Conservation (phyloP, 805 yeast genomes). For the Metschnikowia koreensis region DNA sequence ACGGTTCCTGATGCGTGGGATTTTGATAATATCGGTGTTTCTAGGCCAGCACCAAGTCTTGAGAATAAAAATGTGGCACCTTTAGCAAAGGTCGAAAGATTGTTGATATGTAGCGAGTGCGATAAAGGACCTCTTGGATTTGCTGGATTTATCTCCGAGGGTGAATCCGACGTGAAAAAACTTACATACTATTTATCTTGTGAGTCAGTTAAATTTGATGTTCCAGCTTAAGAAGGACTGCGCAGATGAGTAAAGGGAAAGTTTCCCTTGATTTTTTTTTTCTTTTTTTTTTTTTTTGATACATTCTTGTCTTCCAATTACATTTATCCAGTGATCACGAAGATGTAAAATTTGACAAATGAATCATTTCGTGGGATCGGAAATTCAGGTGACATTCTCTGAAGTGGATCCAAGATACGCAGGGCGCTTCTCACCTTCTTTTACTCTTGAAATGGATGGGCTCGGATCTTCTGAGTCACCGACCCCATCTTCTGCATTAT, state of each 20-base stretch:
- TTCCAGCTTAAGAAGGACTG: not conserved
- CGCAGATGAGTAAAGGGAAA: too few relatives aligned
- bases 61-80: conserved; percentile 18
- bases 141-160: conserved; percentile 42
- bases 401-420: too few relatives aligned
- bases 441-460: too few relatives aligned
- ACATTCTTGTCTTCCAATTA: not conserved
- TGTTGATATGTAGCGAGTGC: conserved; percentile 71
- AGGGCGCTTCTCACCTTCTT: too few relatives aligned
- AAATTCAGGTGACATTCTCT: too few relatives aligned
- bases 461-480: too few relatives aligned
- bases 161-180: conserved; percentile 33
- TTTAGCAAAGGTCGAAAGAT: conserved; percentile 44
- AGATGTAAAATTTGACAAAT: too few relatives aligned
- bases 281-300: too few relatives aligned
- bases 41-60: conserved; percentile 39
- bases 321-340: too few relatives aligned
- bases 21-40: conserved; percentile 77
- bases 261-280: too few relatives aligned
- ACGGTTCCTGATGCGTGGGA: conserved; percentile 66
- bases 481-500: too few relatives aligned
- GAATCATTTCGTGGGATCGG: too few relatives aligned
- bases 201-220: conserved; percentile 44
- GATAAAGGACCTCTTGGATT: conserved; percentile 77
- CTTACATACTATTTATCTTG: conserved; percentile 46